These are phyloP conservation scores for Aquanectria penicillioides DNA, from an alignment of 2,329 filamentous ascomycete genomes.

Conservation along the genomic window DNA sequence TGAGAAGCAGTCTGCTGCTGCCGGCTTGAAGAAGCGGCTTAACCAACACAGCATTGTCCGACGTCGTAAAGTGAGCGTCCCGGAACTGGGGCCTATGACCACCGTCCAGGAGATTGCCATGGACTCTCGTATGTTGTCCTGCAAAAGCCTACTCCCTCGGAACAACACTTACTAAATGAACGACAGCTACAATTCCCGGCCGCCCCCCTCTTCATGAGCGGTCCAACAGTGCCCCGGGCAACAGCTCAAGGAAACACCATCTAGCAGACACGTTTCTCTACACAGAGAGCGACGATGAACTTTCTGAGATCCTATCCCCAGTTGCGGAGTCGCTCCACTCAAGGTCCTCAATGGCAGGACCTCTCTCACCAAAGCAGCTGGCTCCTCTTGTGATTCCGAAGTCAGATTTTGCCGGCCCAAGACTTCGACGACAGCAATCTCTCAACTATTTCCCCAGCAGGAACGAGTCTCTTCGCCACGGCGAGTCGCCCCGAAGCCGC, in stretches of 20 bases:
- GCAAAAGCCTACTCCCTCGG: background rate
- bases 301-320: conserved; percentile 33
- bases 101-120: conserved; percentile 74
- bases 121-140: conserved; percentile 71
- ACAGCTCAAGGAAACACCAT: conserved; percentile 57
- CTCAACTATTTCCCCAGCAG: conserved; percentile 58
- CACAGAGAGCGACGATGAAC: conserved; percentile 36
- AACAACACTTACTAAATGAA: conserved; percentile 32
- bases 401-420: conserved; percentile 28
- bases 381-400: conserved; percentile 67
- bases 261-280: conserved; percentile 39
- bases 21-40: conserved; percentile 61
- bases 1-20: conserved; percentile 49
- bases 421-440: conserved; percentile 49
- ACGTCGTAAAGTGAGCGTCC: conserved; percentile 71
- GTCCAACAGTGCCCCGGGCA: conserved; percentile 69
- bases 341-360: conserved; percentile 33
- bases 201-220: conserved; percentile 72
- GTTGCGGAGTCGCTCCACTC: conserved; percentile 38
- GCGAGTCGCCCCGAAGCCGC: conserved; percentile 58
- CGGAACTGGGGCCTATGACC: conserved; percentile 74
- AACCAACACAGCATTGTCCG: conserved; percentile 67
- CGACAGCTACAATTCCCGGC: conserved; percentile 72
- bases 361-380: conserved; percentile 63
- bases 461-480: conserved; percentile 54